Evolutionary conservation across 1,139 yeast genomes (phyloP), one percentile per base, ranked within the genome.

Genomic region (Blastobotrys proliferans): DNA sequence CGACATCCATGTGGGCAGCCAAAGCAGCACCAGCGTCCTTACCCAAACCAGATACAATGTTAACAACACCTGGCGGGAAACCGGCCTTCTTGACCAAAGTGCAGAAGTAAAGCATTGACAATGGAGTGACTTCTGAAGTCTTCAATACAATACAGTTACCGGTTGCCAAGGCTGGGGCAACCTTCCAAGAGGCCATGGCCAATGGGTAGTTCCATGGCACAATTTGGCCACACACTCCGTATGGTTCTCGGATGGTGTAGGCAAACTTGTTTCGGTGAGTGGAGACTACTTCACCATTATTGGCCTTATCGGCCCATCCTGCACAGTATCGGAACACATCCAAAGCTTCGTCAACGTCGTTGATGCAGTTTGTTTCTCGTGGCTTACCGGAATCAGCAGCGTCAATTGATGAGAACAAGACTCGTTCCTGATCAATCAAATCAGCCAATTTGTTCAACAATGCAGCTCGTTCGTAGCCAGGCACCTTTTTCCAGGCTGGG

Each of bases 141-240:
- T 84, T 84, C 61, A 83, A 68, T 41, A 84, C 81, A 55, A 80
- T 68, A 40, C 83, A 77, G 69, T 83, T 83, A 67, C 92, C 92
- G 48, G 92, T 76, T 47, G 85, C 88, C 54, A 84, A 67, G 48
- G 90, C 88, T 35, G 94, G 92, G 42, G 82, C 90, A 47, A 84
- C 41, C 49, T 58, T 60, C 94, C 94, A 84, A 19, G 85, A 69
- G 57, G 81, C 74, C 86, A 84, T 83, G 66, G 81, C 73, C 55
- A 83, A 61, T 51, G 95, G 94, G 76, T 83, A 86, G 67, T 86
- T 86, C 94, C 95, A 86, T 51, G 95, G 95, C 50, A 85, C 84
- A 56, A 86, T 83, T 62, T 83, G 90, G 47, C 92, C 94, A 68
- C 90, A 82, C 39, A 86, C 92, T 56, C 95, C 95, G 52, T 82